phyloP scores from a whole-genome alignment of 2,329 filamentous ascomycete species.

The Penicillium verrucosum region DNA sequence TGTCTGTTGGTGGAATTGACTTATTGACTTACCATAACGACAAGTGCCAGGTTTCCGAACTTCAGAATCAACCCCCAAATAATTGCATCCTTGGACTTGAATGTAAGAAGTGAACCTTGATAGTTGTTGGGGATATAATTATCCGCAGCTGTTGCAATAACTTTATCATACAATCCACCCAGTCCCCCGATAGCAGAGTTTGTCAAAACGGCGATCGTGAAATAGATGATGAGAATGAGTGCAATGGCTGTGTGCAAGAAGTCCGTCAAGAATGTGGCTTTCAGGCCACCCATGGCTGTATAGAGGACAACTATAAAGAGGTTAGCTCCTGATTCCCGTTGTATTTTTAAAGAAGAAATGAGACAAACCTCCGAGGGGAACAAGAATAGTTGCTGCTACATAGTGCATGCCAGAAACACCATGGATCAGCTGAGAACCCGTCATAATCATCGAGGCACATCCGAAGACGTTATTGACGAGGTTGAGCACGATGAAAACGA shows the following conservation, averaged over 20 bases:
- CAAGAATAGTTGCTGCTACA: constrained; percentile 46
- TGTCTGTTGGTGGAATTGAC: background rate
- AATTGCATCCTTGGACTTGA: constrained; percentile 47
- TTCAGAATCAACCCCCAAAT: constrained; percentile 49
- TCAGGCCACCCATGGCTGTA: constrained; percentile 49
- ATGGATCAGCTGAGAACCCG: constrained; percentile 45
- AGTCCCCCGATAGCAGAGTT: constrained; percentile 44
- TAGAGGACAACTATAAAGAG: constrained; percentile 44
- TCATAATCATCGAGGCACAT: constrained; percentile 47
- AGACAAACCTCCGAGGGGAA: constrained; percentile 45
- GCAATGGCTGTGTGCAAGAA: constrained; percentile 50
- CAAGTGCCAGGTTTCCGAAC: constrained; percentile 50
- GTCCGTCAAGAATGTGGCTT: constrained; percentile 51
- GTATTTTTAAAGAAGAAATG: background rate
- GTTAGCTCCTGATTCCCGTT: background rate
- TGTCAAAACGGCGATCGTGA: constrained; percentile 46
- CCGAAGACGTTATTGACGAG: constrained; percentile 46
- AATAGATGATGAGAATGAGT: constrained; percentile 50
- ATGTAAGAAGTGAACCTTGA: constrained; percentile 47
- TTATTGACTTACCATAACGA: constrained; percentile 44
- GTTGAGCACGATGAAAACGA: constrained; percentile 44
- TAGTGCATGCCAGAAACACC: constrained; percentile 50
- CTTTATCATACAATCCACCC: constrained; percentile 47
- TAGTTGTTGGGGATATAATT: constrained; percentile 49
- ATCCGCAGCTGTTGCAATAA: constrained; percentile 42